A percentile compares a stretch with the other conserved stretches of the same genome.
phyloP scores from a whole-genome alignment of 345 rosid genomes.

The Carallia brachiata region DNA sequence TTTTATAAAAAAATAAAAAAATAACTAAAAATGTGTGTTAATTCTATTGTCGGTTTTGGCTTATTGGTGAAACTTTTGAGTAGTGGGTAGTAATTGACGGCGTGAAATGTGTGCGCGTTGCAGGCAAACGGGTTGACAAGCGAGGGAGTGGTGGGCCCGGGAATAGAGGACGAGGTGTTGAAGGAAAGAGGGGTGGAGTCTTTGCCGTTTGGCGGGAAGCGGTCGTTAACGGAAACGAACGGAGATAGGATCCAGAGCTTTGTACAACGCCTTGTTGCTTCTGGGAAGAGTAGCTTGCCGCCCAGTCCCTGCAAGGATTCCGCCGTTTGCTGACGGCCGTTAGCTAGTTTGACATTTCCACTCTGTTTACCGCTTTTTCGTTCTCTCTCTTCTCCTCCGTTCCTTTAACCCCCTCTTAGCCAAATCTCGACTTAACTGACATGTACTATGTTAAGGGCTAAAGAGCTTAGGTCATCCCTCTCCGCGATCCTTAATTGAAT shows the following conservation, averaged over 20 bases:
- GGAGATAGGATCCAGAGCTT: slow-evolving; percentile 71
- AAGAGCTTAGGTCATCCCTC: background rate
- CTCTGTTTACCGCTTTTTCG: background rate
- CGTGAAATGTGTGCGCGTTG: slow-evolving; percentile 21
- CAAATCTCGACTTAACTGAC: background rate
- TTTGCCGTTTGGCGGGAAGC: slow-evolving; percentile 89
- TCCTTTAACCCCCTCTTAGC: no score
- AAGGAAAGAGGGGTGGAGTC: slow-evolving; percentile 80
- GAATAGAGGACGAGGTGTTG: slow-evolving; percentile 50
- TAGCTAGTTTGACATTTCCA: slow-evolving; percentile 18
- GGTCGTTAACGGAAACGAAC: slow-evolving; percentile 79
- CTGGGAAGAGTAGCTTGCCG: slow-evolving; percentile 70
- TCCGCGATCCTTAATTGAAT: background rate
- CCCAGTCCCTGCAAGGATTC: slow-evolving; percentile 86
- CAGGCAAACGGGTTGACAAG: slow-evolving; percentile 61
- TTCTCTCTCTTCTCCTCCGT: background rate
- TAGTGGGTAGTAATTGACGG: slow-evolving; percentile 18
- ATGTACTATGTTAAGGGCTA: background rate
- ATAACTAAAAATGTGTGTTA: background rate
- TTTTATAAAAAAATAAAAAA: background rate
- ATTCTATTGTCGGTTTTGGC: background rate
- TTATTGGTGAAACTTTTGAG: no score
- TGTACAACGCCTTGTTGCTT: slow-evolving; percentile 77
- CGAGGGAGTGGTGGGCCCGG: slow-evolving; percentile 41
- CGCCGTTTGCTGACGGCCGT: slow-evolving; percentile 63